These are phyloP conservation scores for Chimonanthus salicifolius DNA, from an alignment of 164 flowering plant species.

Conservation along the genomic window DNA sequence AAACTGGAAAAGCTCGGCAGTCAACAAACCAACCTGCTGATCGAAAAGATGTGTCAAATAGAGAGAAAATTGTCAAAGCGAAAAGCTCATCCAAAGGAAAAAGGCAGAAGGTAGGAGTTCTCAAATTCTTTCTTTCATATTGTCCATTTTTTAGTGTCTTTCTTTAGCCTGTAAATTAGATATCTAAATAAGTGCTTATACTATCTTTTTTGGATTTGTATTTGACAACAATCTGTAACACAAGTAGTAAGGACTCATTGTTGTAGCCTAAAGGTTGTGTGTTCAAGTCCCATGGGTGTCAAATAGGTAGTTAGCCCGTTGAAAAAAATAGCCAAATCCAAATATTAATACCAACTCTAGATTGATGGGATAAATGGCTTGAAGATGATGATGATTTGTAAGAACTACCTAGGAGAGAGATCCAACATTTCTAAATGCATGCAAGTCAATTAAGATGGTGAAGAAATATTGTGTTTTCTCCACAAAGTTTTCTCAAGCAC, in stretches of 20 bases:
- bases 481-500: neutral
- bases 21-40: conserved; percentile 24
- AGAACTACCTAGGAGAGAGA: too few relatives aligned
- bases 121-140: too few relatives aligned
- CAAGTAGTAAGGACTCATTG: too few relatives aligned
- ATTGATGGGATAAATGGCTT: too few relatives aligned
- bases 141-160: neutral
- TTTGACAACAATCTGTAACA: too few relatives aligned
- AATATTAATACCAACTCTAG: too few relatives aligned
- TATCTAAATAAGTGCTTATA: too few relatives aligned
- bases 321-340: too few relatives aligned
- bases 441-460: neutral
- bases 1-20: conserved; percentile 21
- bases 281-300: neutral
- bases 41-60: conserved; percentile 30
- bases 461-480: neutral
- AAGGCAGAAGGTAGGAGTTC: conserved; percentile 56
- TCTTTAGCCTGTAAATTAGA: neutral
- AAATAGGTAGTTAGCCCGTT: too few relatives aligned
- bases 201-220: too few relatives aligned
- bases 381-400: too few relatives aligned
- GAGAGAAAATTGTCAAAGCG: conserved; percentile 29
- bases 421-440: neutral
- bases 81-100: conserved; percentile 51
- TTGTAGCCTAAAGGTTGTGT: too few relatives aligned